Percentiles rank a stretch among this genome's conserved stretches.
Conservation (phyloP, 2,329 filamentous ascomycete species). For the Lomentospora prolificans region DNA sequence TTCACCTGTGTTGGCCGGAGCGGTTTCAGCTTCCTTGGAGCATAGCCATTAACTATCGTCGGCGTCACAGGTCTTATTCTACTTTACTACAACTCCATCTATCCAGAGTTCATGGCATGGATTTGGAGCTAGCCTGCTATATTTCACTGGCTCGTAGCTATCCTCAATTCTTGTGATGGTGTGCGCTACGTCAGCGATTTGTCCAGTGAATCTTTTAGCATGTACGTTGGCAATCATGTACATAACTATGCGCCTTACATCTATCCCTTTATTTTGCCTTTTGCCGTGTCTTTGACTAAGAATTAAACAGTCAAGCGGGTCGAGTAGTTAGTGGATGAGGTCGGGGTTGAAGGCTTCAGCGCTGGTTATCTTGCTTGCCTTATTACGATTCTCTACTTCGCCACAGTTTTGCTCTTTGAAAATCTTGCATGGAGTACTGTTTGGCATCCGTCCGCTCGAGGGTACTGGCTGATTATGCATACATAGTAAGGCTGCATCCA, state of each 20-base stretch:
- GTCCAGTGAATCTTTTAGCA: constrained; percentile 40
- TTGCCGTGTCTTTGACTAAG: not conserved
- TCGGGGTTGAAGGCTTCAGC: constrained; percentile 23
- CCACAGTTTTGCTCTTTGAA: constrained; percentile 38
- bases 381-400: constrained; percentile 29
- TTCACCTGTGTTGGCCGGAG: constrained; percentile 42
- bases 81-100: constrained; percentile 37
- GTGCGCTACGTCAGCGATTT: constrained; percentile 51
- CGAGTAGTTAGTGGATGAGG: constrained; percentile 43
- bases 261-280: constrained; percentile 17
- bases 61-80: constrained; percentile 46
- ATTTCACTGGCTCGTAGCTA: constrained; percentile 44
- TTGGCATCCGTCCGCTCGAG: constrained; percentile 31
- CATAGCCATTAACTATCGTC: constrained; percentile 46
- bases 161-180: constrained; percentile 44
- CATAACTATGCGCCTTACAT: constrained; percentile 28
- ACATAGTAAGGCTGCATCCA: constrained; percentile 24
- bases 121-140: constrained; percentile 47
- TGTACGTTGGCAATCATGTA: constrained; percentile 49
- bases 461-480: constrained; percentile 43
- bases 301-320: constrained; percentile 39
- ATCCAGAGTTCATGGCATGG: constrained; percentile 46
- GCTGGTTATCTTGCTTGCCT: constrained; percentile 34
- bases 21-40: constrained; percentile 42
- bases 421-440: constrained; percentile 33